phyloP scores from a whole-genome alignment of 73 alveolate genomes.

The Diophrys sp. region DNA sequence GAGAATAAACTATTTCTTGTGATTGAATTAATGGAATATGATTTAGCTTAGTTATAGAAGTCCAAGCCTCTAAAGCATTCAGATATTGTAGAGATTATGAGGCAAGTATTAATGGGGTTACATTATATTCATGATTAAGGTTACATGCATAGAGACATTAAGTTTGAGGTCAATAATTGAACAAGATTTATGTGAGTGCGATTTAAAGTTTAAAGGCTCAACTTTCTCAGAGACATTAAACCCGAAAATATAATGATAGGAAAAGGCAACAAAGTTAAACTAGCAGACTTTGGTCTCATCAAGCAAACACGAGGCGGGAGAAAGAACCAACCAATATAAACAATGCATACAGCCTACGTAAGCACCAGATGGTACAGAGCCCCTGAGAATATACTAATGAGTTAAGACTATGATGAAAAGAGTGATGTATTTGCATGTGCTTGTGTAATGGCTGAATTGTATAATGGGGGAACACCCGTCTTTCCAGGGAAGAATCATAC shows the following conservation, averaged over 20 bases:
- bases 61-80: not conserved
- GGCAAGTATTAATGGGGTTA: not conserved
- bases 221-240: too few relatives aligned
- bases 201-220: too few relatives aligned
- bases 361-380: constrained; percentile 86
- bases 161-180: too few relatives aligned
- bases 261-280: not conserved
- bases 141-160: not conserved
- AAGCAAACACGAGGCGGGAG: too few relatives aligned
- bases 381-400: constrained; percentile 70
- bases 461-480: constrained; percentile 43
- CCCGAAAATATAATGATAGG: not conserved
- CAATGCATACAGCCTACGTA: constrained; percentile 41
- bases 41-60: not conserved
- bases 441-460: constrained; percentile 80
- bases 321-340: too few relatives aligned
- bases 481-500: constrained; percentile 10
- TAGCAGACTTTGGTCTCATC: not conserved
- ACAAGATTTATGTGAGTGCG: too few relatives aligned
- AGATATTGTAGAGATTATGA: not conserved
- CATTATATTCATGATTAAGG: not conserved
- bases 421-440: constrained; percentile 88
- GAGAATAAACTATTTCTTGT: constrained; percentile 82
- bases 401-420: constrained; percentile 51
- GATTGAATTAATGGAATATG: constrained; percentile 84